phyloP scores from a whole-genome alignment of 495 filamentous ascomycete species.

The Hypoxylon rickii region DNA sequence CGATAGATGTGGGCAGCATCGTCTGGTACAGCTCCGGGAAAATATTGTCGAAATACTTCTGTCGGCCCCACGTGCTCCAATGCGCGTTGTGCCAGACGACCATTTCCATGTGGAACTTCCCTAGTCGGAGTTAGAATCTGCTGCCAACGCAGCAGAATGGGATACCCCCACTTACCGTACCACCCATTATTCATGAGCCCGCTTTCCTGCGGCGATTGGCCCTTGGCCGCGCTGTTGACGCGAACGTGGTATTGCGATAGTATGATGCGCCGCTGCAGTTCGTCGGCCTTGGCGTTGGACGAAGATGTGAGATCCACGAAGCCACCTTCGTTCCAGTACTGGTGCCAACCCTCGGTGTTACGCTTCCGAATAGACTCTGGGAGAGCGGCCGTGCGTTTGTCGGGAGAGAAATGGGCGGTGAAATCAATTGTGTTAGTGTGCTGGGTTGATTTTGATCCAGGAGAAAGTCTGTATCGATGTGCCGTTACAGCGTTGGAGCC shows the following conservation, averaged over 20 bases:
- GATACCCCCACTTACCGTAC: constrained; percentile 37
- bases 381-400: constrained; percentile 13
- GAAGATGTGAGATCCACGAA: constrained; percentile 52
- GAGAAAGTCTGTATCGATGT: constrained; percentile 26
- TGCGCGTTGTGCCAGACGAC: constrained; percentile 52
- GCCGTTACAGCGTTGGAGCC: constrained; percentile 16
- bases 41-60: constrained; percentile 43
- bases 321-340: constrained; percentile 51
- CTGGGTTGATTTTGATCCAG: constrained; percentile 5
- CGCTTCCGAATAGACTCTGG: constrained; percentile 20
- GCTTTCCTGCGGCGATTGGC: constrained; percentile 46
- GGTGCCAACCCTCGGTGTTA: constrained; percentile 39
- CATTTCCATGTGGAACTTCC: constrained; percentile 46
- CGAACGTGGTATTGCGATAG: constrained; percentile 55
- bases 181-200: constrained; percentile 51
- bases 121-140: background rate
- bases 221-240: constrained; percentile 47
- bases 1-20: constrained; percentile 46
- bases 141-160: background rate
- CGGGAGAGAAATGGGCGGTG: constrained; percentile 29
- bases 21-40: constrained; percentile 47
- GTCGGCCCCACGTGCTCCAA: constrained; percentile 50
- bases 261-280: constrained; percentile 55
- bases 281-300: constrained; percentile 44
- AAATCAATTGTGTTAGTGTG: constrained; percentile 20